phyloP scores from a whole-genome alignment of 352 stramenopile species.

The Phytophthora pisi region DNA sequence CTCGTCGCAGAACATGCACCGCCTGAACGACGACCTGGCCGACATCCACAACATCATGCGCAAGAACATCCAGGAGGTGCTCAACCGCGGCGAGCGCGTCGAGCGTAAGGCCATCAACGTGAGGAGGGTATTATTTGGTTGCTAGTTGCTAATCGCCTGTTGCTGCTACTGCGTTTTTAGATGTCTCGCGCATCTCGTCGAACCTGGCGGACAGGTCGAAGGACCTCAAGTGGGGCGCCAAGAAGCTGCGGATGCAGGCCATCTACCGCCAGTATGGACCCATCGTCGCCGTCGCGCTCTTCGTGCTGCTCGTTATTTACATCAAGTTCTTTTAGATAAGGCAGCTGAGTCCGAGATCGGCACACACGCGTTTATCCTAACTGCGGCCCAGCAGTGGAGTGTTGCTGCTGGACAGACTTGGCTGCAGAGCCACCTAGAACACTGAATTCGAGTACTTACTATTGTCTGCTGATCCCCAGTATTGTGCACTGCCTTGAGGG shows the following conservation, averaged over 20 bases:
- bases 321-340: constrained; percentile 89
- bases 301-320: constrained; percentile 90
- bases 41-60: constrained; percentile 99
- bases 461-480: neutral
- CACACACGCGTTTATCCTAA: neutral
- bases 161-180: constrained; percentile 30
- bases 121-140: no score
- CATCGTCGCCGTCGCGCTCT: constrained; percentile 80
- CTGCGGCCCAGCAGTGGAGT: constrained; percentile 14
- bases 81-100: constrained; percentile 90
- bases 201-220: constrained; percentile 94
- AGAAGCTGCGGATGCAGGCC: constrained; percentile 91
- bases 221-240: constrained; percentile 98
- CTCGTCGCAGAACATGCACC: constrained; percentile 95
- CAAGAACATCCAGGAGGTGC: constrained; percentile 97
- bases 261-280: constrained; percentile 90
- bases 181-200: constrained; percentile 89
- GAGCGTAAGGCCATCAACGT: constrained; percentile 58
- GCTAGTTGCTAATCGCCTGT: neutral
- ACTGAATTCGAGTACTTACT: constrained; percentile 23
- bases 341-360: constrained; percentile 12
- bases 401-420: constrained; percentile 9
- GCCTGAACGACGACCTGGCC: constrained; percentile 97
- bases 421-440: constrained; percentile 10
- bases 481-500: no score